Evolutionary conservation across 1,139 yeast species (phyloP), one percentile per base, ranked within the genome.

Genomic region (Yamadazyma atlantica): DNA sequence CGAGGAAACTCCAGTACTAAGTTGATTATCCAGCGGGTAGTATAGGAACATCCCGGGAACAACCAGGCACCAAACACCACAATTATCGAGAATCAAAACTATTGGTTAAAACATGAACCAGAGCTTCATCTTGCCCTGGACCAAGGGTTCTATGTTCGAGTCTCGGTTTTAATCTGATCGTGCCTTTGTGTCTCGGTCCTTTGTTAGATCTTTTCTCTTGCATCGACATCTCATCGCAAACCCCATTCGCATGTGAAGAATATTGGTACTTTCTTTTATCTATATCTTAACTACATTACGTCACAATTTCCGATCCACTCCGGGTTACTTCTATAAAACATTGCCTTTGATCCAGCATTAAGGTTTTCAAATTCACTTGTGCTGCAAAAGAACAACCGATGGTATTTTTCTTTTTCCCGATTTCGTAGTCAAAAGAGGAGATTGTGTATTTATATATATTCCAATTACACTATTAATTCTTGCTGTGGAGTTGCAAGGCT

Each of bases 181-280:
- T 23, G 26, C 12, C 12, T 23, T 23, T 23, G 12, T 11, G 9
- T 23, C 11, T 10, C 11, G n/a, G 9, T 23, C 12, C 12, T 8
- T 23, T 7, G 9, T 23, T n/a, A 23, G 26, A 23, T 23, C 26
- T 23, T 23, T 23, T 23, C 26, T 7, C 26, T 23, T 23, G 26
- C 26, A 23, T 23, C 26, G 26, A 23, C 9, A 23, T 23, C 26
- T 23, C 26, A 23, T 23, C 26, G 26, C n/a, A n/a, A n/a, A n/a
- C n/a, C n/a, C n/a, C n/a, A n/a, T n/a, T 10, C 6, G 26, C 26
- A 23, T 23, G 26, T 23, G 26, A 23, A 6, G 9, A 19, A 23
- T 7, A n/a, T 19, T 19, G 6, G 6, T 19, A 7, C 9, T 19
- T 19, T 19, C 9, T 19, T 19, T 19, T 19, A 7, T 6, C 26